Evolutionary conservation across 1,284 basidiomycete species (phyloP).

Genomic region (Tylopilus orsonianus): DNA sequence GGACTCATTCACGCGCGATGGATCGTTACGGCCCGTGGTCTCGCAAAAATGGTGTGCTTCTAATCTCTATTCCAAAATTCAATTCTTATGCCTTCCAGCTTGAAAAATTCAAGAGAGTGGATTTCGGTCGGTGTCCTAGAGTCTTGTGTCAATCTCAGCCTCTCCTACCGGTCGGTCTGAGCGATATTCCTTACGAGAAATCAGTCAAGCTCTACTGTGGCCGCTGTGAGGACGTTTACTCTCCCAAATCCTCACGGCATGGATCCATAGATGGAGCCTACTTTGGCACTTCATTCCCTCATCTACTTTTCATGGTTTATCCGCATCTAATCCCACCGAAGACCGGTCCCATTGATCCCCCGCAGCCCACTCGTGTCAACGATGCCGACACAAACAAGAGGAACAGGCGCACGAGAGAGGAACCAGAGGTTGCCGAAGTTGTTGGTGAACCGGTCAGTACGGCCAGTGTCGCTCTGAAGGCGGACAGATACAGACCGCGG

Average conservation of each 20-base stretch:
- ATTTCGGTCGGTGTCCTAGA: constrained; percentile 94
- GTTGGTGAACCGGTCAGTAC: constrained; percentile 69
- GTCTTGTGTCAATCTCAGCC: constrained; percentile 91
- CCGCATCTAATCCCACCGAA: constrained; percentile 88
- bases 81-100: constrained; percentile 50
- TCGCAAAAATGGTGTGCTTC: constrained; percentile 88
- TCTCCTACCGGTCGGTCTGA: constrained; percentile 92
- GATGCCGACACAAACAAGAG: constrained; percentile 41
- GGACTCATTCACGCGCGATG: constrained; percentile 96
- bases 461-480: constrained; percentile 79
- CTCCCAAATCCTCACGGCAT: constrained; percentile 91
- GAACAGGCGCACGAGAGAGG: constrained; percentile 51
- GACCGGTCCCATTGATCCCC: constrained; percentile 58
- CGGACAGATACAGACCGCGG: constrained; percentile 84
- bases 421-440: constrained; percentile 50
- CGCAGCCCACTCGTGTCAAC: constrained; percentile 24
- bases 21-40: constrained; percentile 91
- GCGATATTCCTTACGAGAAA: constrained; percentile 93
- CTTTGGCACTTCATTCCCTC: constrained; percentile 95
- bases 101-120: constrained; percentile 95
- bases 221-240: constrained; percentile 95
- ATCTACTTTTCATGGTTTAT: constrained; percentile 94
- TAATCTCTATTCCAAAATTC: neutral
- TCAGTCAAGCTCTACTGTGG: constrained; percentile 97
- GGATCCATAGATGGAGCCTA: constrained; percentile 96